Conservation (phyloP, 805 yeast species). For the Hanseniaspora thailandica region DNA sequence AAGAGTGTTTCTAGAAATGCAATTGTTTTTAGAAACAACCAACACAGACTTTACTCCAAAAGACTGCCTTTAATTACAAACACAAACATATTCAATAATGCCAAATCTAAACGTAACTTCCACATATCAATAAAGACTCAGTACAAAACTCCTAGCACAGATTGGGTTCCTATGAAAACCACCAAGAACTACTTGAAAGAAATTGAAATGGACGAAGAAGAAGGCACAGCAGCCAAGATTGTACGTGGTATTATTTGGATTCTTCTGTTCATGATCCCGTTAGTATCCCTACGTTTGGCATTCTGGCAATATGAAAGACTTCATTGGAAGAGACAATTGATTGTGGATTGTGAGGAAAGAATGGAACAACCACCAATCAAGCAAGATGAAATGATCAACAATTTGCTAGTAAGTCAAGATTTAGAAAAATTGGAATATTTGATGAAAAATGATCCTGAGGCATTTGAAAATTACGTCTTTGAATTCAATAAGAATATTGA, state of each 20-base stretch:
- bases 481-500: conserved; percentile 57
- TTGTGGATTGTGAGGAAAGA: conserved; percentile 72
- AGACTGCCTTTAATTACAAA: not conserved
- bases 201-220: conserved; percentile 34
- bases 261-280: conserved; percentile 59
- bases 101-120: not conserved
- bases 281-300: conserved; percentile 73
- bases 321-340: conserved; percentile 75
- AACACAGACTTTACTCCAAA: not conserved
- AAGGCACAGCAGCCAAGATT: conserved; percentile 24
- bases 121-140: not conserved
- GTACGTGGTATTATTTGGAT: conserved; percentile 26
- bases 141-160: conserved; percentile 16
- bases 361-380: conserved; percentile 48
- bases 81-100: not conserved
- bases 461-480: conserved; percentile 41
- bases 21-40: not conserved
- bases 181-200: conserved; percentile 81
- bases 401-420: not conserved
- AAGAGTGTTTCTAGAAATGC: not conserved
- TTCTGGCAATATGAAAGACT: conserved; percentile 85
- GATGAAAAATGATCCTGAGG: not conserved
- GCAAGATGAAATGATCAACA: conserved; percentile 1
- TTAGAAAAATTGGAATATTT: conserved; percentile 3
- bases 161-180: conserved; percentile 37